These are phyloP conservation scores for Cladophialophora psammophila DNA, from an alignment of 2,329 filamentous ascomycete species.

Conservation along the genomic window DNA sequence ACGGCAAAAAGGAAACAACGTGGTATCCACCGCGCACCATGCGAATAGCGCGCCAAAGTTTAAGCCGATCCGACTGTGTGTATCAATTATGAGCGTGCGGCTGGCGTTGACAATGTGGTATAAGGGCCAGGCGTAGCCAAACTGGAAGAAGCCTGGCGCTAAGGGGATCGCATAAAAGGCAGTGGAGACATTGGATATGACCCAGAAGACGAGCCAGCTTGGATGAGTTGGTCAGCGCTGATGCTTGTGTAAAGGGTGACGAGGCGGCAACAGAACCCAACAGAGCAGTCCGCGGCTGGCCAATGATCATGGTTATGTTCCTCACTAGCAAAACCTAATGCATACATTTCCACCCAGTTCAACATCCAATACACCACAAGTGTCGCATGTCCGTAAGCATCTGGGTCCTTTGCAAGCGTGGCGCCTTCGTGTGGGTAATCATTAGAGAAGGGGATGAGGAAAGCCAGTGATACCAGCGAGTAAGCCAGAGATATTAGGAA, in stretches of 20 bases:
- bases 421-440: slow-evolving; percentile 49
- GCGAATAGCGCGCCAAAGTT: slow-evolving; percentile 68
- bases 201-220: slow-evolving; percentile 70
- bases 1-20: slow-evolving; percentile 61
- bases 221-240: slow-evolving; percentile 7
- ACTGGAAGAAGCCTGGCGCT: slow-evolving; percentile 65
- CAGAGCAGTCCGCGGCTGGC: slow-evolving; percentile 64
- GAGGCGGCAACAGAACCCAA: not conserved
- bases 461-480: slow-evolving; percentile 68
- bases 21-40: slow-evolving; percentile 62
- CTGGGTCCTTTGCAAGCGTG: slow-evolving; percentile 51
- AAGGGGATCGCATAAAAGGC: slow-evolving; percentile 67
- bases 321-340: slow-evolving; percentile 69
- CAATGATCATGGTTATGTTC: slow-evolving; percentile 69
- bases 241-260: not conserved
- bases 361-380: slow-evolving; percentile 71
- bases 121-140: slow-evolving; percentile 70
- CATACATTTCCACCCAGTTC: slow-evolving; percentile 69
- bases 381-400: slow-evolving; percentile 63
- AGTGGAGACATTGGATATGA: slow-evolving; percentile 69
- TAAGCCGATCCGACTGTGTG: slow-evolving; percentile 64
- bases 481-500: slow-evolving; percentile 69
- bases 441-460: slow-evolving; percentile 67
- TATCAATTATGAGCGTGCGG: slow-evolving; percentile 67
- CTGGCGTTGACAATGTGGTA: slow-evolving; percentile 68